phyloP scores from a whole-genome alignment of 192 early-diverging fungal genomes.

The Backusella westeae region DNA sequence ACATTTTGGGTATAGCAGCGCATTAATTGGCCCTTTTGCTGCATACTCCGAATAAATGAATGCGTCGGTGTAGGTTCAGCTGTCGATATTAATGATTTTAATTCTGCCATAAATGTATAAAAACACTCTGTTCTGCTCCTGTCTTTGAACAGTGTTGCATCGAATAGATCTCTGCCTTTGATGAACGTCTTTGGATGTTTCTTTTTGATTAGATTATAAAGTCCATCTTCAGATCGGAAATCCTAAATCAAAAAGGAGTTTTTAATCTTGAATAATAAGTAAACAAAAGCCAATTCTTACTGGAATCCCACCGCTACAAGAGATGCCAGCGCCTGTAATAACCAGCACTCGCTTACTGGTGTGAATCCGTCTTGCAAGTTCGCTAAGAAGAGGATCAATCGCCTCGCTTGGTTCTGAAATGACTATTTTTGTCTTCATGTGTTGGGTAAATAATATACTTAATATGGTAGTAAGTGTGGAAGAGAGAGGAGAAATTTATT shows the following conservation, averaged over 20 bases:
- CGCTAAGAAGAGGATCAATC: conserved; percentile 27
- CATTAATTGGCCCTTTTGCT: conserved; percentile 72
- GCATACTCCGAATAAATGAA: conserved; percentile 75
- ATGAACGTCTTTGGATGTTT: conserved; percentile 69
- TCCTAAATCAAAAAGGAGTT: conserved; percentile 49
- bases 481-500: neutral
- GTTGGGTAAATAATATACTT: neutral
- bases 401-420: conserved; percentile 32
- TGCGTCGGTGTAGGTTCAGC: conserved; percentile 85
- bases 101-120: conserved; percentile 83
- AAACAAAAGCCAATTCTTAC: conserved; percentile 41
- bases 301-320: conserved; percentile 85
- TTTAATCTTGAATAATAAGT: neutral
- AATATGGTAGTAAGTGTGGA: neutral
- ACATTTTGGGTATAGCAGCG: conserved; percentile 98
- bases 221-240: conserved; percentile 78
- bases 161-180: conserved; percentile 83
- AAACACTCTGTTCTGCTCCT: conserved; percentile 62
- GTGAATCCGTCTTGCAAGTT: conserved; percentile 30
- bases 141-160: conserved; percentile 77
- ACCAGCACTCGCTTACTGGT: conserved; percentile 57
- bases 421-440: conserved; percentile 29
- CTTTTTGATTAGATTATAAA: conserved; percentile 83
- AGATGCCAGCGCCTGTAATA: conserved; percentile 90
- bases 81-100: conserved; percentile 68